Evolutionary conservation across 495 filamentous ascomycete species (phyloP), one percentile per base, ranked within the genome.

Genomic region (Haplographium delicatum): DNA sequence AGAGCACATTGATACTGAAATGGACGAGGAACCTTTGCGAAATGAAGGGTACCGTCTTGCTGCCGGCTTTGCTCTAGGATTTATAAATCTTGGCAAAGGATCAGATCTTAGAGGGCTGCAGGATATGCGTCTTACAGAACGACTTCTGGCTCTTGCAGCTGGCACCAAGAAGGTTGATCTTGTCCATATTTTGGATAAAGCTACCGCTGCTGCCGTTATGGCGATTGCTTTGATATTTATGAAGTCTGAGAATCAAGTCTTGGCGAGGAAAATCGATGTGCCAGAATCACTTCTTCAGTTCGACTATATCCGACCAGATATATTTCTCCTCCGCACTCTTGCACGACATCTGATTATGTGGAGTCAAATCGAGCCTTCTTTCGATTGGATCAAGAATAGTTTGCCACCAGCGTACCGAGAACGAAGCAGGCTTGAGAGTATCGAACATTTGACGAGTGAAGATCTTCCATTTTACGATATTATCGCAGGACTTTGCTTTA

Each of bases 401-500:
- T 68, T 97, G 4, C 91, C 89, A 1, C 53, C 62, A n/a, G 70
- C 74, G 19, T 91, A 91, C 62, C 74, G 75, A 31, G 54, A 69
- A 0, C 73, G 76, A 35, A 70, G 72, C 27, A 65, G 66, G 11
- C 70, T 95, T 24, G 70, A 64, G 3, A 66, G 58, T 7, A 71
- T 85, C 11, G 65, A 69, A 5, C 67, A 68, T 27, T 70, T 95
- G 35, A 76, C 72, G 37, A 91, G 83, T 52, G 77, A 85, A 30
- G 86, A 95, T 52, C 76, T 99, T 58, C 88, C 94, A 1, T 91
- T 95, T 65, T 91, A 88, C 69, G 94, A 95, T 52, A 95, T 97
- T 37, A 58, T 95, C 28, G 84, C 88, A 2, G 93, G 94, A 4
- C 75, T 99, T 18, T 93, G 90, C 54, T 88, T 94, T 60, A 78